Conservation (phyloP, 2,329 filamentous ascomycete genomes). For the Mycogone perniciosa region DNA sequence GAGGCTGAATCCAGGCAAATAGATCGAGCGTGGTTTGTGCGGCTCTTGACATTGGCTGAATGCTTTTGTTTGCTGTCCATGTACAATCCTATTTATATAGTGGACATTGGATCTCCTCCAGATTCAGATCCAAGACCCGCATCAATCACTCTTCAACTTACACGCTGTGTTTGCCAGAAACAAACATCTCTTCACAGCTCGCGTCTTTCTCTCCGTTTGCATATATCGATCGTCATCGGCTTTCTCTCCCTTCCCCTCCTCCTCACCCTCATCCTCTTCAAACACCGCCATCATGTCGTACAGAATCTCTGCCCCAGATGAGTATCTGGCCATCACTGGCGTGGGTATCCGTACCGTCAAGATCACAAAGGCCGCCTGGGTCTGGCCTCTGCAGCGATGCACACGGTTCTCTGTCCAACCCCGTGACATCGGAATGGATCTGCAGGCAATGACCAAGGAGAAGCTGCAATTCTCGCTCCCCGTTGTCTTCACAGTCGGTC, state of each 20-base stretch:
- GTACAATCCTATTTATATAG: too few species aligned
- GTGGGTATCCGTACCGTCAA: constrained; percentile 66
- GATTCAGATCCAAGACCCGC: too few species aligned
- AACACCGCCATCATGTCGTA: constrained; percentile 47
- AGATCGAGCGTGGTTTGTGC: too few species aligned
- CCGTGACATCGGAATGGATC: constrained; percentile 74
- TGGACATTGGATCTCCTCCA: too few species aligned
- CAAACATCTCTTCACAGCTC: too few species aligned
- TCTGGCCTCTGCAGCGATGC: constrained; percentile 64
- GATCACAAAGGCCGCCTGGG: constrained; percentile 71
- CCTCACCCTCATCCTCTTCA: constrained; percentile 9
- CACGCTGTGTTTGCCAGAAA: too few species aligned
- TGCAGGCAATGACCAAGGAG: constrained; percentile 85
- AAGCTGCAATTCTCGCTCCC: constrained; percentile 78
- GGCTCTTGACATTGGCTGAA: too few species aligned
- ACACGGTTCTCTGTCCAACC: constrained; percentile 60
- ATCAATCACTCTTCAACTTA: too few species aligned
- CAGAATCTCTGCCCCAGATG: constrained; percentile 65
- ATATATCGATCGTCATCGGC: neutral
- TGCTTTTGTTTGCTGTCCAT: too few species aligned
- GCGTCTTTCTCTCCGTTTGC: too few species aligned
- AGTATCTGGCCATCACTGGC: constrained; percentile 84
- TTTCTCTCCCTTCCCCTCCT: neutral
- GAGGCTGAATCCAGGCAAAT: too few species aligned
- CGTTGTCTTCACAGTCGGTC: constrained; percentile 80